Evolutionary conservation across 192 early-diverging fungal species (phyloP), one percentile per base, ranked within the genome.

Genomic region (Spinellus fusiger): DNA sequence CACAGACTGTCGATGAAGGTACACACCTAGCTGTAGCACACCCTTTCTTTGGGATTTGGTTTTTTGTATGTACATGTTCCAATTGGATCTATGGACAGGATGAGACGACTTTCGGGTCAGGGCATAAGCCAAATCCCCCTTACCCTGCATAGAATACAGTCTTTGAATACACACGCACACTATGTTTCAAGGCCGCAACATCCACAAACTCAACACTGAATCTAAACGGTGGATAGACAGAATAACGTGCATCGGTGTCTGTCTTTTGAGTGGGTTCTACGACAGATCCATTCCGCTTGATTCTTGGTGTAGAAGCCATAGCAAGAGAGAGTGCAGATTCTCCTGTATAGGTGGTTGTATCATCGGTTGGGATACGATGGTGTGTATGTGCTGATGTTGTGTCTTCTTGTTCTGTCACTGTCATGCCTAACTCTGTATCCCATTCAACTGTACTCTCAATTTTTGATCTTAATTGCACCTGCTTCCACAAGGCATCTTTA

Each of bases 21-120:
- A 74, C 4, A 81, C 77, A 0, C 77, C 81, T 2, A 84, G 63
- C 40, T 77, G 73, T 1, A 62, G 18, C 4, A 61, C 44, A 7
- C 72, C 75, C 52, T 73, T 65, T 2, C 73, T 65, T 9, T 54
- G 64, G 10, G 73, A 67, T 54, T 72, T 70, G 12, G 77, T 52
- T 37, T 81, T 81, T 68, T 79, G 75, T 22, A 84, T 76, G 44
- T 81, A 83, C 54, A 80, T 69, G 20, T 81, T 80, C 81, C 81
- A 83, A 56, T 71, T 66, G 29, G 81, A 83, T 20, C 81, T 83
- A 68, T 4, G 20, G 1, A 28, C 18, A 46, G 5, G 9, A 52
- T 7, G 1, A n/a, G 46, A 66, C 49, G 22, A 47, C 38, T 25
- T 5, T 10, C 2, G 5, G 16, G 25, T 25, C 32, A 47, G 40